These are phyloP conservation scores for Fusarium kyushuense DNA, from an alignment of 2,329 filamentous ascomycete genomes.

Conservation along the genomic window DNA sequence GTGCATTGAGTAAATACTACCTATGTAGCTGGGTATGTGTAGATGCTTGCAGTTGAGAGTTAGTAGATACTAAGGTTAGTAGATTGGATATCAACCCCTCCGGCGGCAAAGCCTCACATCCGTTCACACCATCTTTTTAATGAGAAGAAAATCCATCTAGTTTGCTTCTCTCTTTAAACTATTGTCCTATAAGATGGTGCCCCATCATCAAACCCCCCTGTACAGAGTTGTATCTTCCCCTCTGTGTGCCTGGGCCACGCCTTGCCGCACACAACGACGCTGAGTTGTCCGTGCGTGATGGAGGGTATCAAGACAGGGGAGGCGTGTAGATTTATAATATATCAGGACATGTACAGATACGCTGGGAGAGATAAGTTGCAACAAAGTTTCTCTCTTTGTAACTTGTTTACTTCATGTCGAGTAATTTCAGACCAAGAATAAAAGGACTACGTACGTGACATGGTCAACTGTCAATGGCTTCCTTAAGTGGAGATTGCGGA, in stretches of 20 bases:
- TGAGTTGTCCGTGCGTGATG: constrained; percentile 53
- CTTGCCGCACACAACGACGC: constrained; percentile 40
- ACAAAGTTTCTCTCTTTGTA: constrained; percentile 12
- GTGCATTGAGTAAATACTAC: constrained; percentile 25
- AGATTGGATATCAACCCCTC: constrained; percentile 22
- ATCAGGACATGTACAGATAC: constrained; percentile 35
- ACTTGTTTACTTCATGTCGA: constrained; percentile 22
- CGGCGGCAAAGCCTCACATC: constrained; percentile 21
- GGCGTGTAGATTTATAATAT: constrained; percentile 30
- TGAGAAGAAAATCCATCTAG: constrained; percentile 21
- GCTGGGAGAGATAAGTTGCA: constrained; percentile 36
- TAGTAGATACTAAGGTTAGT: constrained; percentile 5
- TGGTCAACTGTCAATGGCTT: constrained; percentile 25
- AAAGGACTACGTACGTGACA: background rate
- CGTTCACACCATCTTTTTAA: constrained; percentile 36
- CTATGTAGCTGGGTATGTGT: constrained; percentile 10
- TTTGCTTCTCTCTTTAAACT: constrained; percentile 33
- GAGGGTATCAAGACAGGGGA: constrained; percentile 44
- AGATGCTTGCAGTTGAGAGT: constrained; percentile 7
- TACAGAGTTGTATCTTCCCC: constrained; percentile 34
- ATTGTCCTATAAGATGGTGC: constrained; percentile 56
- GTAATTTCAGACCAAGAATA: constrained; percentile 6
- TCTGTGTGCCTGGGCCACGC: constrained; percentile 44
- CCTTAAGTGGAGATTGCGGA: constrained; percentile 18
- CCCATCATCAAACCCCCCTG: constrained; percentile 56